Evolutionary conservation across 1,284 basidiomycete genomes (phyloP).

Genomic region (Sporisorium sorghi): DNA sequence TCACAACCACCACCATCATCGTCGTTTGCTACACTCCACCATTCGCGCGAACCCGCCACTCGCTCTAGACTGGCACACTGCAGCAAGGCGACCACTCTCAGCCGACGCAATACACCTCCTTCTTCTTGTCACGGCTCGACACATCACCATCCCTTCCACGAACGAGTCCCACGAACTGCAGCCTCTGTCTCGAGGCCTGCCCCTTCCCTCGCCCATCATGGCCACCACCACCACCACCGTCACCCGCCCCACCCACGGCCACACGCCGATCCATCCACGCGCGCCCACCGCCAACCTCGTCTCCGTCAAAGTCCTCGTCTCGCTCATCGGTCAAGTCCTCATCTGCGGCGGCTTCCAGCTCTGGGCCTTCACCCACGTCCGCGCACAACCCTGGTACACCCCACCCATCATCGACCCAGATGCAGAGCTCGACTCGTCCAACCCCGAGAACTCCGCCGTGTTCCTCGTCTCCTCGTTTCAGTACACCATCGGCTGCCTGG

Average conservation of each 20-base stretch:
- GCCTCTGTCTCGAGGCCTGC: constrained; percentile 29
- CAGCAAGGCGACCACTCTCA: neutral
- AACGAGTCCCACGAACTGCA: constrained; percentile 24
- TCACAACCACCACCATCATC: neutral
- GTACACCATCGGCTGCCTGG: constrained; percentile 94
- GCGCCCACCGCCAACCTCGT: constrained; percentile 95
- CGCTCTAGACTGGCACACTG: neutral
- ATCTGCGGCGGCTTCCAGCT: constrained; percentile 86
- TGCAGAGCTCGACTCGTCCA: constrained; percentile 86
- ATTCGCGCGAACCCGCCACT: neutral
- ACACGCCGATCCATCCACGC: constrained; percentile 77
- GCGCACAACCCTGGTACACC: constrained; percentile 83
- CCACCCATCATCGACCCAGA: constrained; percentile 75
- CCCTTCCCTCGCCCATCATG: constrained; percentile 1
- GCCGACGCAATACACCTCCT: too few species aligned
- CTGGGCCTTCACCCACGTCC: constrained; percentile 89
- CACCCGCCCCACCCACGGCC: constrained; percentile 64
- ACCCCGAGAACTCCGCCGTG: constrained; percentile 91
- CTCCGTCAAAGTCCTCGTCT: constrained; percentile 92
- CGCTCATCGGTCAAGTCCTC: constrained; percentile 91
- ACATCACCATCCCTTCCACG: constrained; percentile 20
- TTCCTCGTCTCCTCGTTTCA: constrained; percentile 98
- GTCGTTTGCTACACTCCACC: neutral
- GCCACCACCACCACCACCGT: constrained; percentile 11
- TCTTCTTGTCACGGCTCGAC: too few species aligned